Percentiles rank a stretch among this genome's conserved stretches.
Evolutionary conservation across 257 asterid species (phyloP).

Genomic region (Nicotiana paniculata): DNA sequence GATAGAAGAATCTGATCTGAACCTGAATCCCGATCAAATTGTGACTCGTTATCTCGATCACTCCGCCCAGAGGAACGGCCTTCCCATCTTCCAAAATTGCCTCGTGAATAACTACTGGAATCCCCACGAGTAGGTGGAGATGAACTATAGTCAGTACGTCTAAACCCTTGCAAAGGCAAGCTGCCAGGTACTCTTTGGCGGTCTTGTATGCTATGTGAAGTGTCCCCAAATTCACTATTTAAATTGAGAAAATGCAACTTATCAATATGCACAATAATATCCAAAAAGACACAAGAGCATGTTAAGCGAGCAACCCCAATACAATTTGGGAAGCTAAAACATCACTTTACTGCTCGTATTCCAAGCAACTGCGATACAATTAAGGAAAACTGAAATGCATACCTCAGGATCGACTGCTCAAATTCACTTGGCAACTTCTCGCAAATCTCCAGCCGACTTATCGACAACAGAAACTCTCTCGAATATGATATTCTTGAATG

Average conservation of each 20-base stretch:
- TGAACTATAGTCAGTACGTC: conserved; percentile 53
- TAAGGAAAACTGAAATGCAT: background rate
- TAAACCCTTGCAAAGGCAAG: conserved; percentile 43
- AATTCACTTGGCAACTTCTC: conserved; percentile 63
- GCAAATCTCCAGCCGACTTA: conserved; percentile 58
- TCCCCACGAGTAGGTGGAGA: conserved; percentile 66
- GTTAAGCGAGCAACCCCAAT: background rate
- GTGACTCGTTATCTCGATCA: conserved; percentile 68
- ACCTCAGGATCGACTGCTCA: conserved; percentile 51
- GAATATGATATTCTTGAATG: conserved; percentile 41
- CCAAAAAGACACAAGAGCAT: background rate
- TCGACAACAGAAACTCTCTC: conserved; percentile 63
- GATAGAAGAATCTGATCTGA: conserved; percentile 13
- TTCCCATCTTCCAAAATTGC: conserved; percentile 63
- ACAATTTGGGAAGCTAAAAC: background rate
- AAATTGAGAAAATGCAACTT: background rate
- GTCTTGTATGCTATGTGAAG: conserved; percentile 42
- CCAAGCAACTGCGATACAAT: background rate
- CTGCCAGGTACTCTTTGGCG: conserved; percentile 47
- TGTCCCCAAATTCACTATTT: conserved; percentile 59
- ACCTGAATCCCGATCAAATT: conserved; percentile 81
- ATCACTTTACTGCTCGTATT: background rate
- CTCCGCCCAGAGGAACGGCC: conserved; percentile 54
- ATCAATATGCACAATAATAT: background rate
- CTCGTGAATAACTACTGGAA: background rate